Base-by-base conservation (phyloP, 768 basidiomycete genomes). In the Hortiboletus campestris region DNA sequence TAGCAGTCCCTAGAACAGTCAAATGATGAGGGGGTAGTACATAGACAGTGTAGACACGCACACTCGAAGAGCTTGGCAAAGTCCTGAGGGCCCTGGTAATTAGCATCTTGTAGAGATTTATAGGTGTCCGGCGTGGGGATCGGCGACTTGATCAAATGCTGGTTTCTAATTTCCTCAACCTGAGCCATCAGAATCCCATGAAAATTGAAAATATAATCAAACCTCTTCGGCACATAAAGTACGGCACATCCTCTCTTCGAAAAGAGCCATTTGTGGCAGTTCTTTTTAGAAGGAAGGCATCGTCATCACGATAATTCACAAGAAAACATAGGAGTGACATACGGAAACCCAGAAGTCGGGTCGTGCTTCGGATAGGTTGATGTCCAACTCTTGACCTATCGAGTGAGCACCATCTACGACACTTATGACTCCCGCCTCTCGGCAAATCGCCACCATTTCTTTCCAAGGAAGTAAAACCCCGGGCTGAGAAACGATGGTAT, bases 191-290 rank as follows among this genome's bases (percentile, higher is more conserved):
- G 32, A 34, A 34, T 38, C 20, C 19, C 38, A 38, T 3, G 25
- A 13, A 25, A 29, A 9, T n/a, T 6, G 14, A 38, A 38, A 43
- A 50, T 11, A 11, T 6, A 12, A 43, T 35, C 78, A 31, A 54
- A 82, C 84, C 81, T 71, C 53, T 74, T 78, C 0, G 91, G 88
- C 6, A 90, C 88, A 66, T 94, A 94, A 16, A 94, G 73, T 17
- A 87, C 75, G 0, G 89, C 84, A 43, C 79, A 84, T 1, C 82
- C 75, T 6, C 91, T 79, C 67, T 89, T 86, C 4, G 82, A 77
- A 61, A 78, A 85, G 2, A 93, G 72, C 91, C 93, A 95, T 70
- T 94, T 94, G 71, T 94, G 88, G 60, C 86, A 88, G 62, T 92
- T 92, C 83, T 89, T 50, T 14, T 2, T 6, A 32, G 11, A 40